Base-by-base conservation (phyloP, 2,329 filamentous ascomycete genomes). In the Ophiostoma montium region DNA sequence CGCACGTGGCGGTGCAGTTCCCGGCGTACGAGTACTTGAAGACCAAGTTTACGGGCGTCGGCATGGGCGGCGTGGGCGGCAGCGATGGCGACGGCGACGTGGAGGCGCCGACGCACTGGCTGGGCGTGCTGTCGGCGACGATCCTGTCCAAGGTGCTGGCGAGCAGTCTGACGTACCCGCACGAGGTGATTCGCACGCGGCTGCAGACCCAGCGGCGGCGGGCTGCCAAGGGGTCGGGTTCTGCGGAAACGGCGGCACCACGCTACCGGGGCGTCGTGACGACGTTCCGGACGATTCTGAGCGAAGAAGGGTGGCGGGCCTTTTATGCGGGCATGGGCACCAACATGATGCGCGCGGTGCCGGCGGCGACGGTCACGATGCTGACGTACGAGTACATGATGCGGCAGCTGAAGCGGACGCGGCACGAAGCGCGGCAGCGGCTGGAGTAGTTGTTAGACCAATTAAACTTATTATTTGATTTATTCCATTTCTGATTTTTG, bases 241-340 rank as follows among this genome's bases (percentile, higher is more conserved):
- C 62, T 61, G 67, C 46, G 5, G 57, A 19, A 57, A 46, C 54
- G 19, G n/a, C 33, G 42, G 55, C 68, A 63, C 68, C 70, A 50
- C 78, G 74, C 57, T 96, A 98, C 63, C 75, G 71, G 55, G 92
- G 92, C 41, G 77, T 95, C 32, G 64, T 89, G 41, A 80, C 76
- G 61, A 95, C 90, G 0, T 90, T 84, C 63, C 78, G 80, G 54
- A 89, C 82, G 3, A 96, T 98, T 53, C 68, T 95, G 35, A 71
- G 70, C 32, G 92, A 98, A 64, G 92, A 98, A 65, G 92, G 92
- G 7, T 95, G 90, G 89, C 76, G 84, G 54, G 90, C 90, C 3
- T 96, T 98, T 59, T 98, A 98, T 63, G 90, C 89, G 21, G 92
- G 92, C 33, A 87, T 98, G 72, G 92, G 92, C 35, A 95, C 90